A percentile compares a stretch with the other conserved stretches of the same genome.
Conservation (phyloP, 2,329 filamentous ascomycete genomes). For the Penicillium frequentans region DNA sequence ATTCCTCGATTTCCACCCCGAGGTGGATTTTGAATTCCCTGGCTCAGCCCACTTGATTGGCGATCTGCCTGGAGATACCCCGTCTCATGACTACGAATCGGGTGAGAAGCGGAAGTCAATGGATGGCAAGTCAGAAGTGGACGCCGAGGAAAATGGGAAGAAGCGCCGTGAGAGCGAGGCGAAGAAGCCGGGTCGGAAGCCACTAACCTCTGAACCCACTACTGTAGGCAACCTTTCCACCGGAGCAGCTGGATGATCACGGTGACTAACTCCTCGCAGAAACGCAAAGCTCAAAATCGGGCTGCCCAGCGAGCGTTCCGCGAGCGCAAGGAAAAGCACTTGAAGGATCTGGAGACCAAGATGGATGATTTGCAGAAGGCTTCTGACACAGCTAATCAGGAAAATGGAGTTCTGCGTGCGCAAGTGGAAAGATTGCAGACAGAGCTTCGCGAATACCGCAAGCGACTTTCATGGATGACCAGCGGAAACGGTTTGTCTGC, state of each 20-base stretch:
- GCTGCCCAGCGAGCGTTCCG: slow-evolving; percentile 91
- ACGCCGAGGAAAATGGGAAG: slow-evolving; percentile 63
- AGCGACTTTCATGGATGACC: slow-evolving; percentile 69
- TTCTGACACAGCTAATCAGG: slow-evolving; percentile 77
- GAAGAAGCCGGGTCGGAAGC: slow-evolving; percentile 97
- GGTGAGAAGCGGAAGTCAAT: slow-evolving; percentile 62
- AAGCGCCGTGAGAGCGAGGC: slow-evolving; percentile 76
- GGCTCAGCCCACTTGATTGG: slow-evolving; percentile 71
- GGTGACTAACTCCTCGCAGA: slow-evolving; percentile 35
- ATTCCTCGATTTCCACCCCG: slow-evolving; percentile 78
- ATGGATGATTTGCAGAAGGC: slow-evolving; percentile 71
- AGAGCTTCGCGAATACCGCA: slow-evolving; percentile 88
- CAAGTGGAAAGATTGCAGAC: slow-evolving; percentile 84
- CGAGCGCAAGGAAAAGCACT: slow-evolving; percentile 85
- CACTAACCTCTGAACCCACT: slow-evolving; percentile 90
- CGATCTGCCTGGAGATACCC: slow-evolving; percentile 59
- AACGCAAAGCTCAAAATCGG: slow-evolving; percentile 84
- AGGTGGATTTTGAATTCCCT: slow-evolving; percentile 71
- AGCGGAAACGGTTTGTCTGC: slow-evolving; percentile 49
- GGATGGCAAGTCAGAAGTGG: slow-evolving; percentile 59
- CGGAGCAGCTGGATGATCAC: neutral
- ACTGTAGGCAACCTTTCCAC: slow-evolving; percentile 66
- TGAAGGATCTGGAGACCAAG: slow-evolving; percentile 55
- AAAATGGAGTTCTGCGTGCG: slow-evolving; percentile 80
- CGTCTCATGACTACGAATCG: slow-evolving; percentile 49